Evolutionary conservation across 2,329 filamentous ascomycete genomes (phyloP).

Genomic region (Trichoderma koningii): DNA sequence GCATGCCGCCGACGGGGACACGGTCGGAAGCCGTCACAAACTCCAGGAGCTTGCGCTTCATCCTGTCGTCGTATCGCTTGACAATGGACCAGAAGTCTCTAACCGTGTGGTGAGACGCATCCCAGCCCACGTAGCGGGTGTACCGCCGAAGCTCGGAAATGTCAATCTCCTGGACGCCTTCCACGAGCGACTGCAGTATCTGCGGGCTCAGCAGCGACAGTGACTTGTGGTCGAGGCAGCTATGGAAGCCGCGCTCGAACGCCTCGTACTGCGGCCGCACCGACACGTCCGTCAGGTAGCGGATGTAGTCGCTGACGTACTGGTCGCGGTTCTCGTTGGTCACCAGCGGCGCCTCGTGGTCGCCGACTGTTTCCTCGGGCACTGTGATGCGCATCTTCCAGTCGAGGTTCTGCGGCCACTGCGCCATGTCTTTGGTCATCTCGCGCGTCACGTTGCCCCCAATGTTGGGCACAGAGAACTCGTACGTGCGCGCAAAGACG

Average conservation of each 20-base stretch:
- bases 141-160: constrained; percentile 69
- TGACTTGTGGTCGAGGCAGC: constrained; percentile 70
- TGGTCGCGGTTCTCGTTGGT: constrained; percentile 75
- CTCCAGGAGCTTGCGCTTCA: constrained; percentile 77
- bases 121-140: constrained; percentile 81
- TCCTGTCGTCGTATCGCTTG: constrained; percentile 63
- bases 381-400: constrained; percentile 31
- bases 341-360: constrained; percentile 67
- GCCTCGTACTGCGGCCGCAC: constrained; percentile 76
- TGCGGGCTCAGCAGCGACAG: constrained; percentile 70
- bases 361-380: constrained; percentile 14
- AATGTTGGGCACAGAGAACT: constrained; percentile 70
- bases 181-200: constrained; percentile 74
- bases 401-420: constrained; percentile 57
- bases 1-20: constrained; percentile 82
- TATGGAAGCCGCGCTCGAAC: constrained; percentile 78
- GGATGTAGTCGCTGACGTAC: constrained; percentile 83
- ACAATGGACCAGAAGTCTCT: constrained; percentile 84
- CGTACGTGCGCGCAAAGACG: constrained; percentile 80
- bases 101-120: constrained; percentile 67
- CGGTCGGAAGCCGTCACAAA: constrained; percentile 95
- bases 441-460: constrained; percentile 58
- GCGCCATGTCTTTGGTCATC: constrained; percentile 50
- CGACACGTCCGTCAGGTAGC: constrained; percentile 77
- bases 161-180: constrained; percentile 82